phyloP scores from a whole-genome alignment of 495 filamentous ascomycete genomes.

The Tirmania nivea region DNA sequence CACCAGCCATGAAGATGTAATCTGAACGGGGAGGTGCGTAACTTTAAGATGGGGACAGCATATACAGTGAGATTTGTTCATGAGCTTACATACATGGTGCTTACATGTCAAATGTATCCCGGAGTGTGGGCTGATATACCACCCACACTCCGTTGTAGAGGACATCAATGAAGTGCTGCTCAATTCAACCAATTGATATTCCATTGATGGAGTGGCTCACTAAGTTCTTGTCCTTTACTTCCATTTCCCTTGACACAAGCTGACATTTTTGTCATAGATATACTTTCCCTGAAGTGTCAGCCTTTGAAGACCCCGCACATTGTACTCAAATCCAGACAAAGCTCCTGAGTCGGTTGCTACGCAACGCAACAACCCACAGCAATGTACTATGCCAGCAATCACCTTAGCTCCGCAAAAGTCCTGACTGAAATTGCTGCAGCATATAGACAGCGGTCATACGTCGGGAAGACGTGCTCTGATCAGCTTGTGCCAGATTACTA shows the following conservation, averaged over 20 bases:
- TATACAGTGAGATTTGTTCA: constrained; percentile 2
- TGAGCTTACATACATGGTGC: background rate
- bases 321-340: constrained; percentile 30
- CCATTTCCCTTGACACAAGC: too few species aligned
- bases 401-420: constrained; percentile 34
- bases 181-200: constrained; percentile 12
- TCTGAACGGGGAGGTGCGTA: background rate
- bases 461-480: constrained; percentile 47
- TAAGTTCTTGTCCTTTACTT: too few species aligned
- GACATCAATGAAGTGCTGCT: constrained; percentile 1
- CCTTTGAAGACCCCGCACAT: constrained; percentile 31
- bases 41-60: background rate
- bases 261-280: background rate
- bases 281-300: constrained; percentile 42
- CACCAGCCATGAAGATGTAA: too few species aligned
- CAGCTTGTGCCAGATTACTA: constrained; percentile 39
- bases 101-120: background rate
- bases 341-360: constrained; percentile 35
- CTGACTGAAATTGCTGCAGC: constrained; percentile 35
- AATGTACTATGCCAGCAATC: constrained; percentile 39
- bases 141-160: too few species aligned
- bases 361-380: constrained; percentile 45
- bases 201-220: constrained; percentile 14
- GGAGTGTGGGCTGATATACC: too few species aligned
- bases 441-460: constrained; percentile 38